A percentile compares a stretch with the other conserved stretches of the same genome.
Conservation (phyloP, 2,329 filamentous ascomycete species). For the Cryphonectria radicalis region DNA sequence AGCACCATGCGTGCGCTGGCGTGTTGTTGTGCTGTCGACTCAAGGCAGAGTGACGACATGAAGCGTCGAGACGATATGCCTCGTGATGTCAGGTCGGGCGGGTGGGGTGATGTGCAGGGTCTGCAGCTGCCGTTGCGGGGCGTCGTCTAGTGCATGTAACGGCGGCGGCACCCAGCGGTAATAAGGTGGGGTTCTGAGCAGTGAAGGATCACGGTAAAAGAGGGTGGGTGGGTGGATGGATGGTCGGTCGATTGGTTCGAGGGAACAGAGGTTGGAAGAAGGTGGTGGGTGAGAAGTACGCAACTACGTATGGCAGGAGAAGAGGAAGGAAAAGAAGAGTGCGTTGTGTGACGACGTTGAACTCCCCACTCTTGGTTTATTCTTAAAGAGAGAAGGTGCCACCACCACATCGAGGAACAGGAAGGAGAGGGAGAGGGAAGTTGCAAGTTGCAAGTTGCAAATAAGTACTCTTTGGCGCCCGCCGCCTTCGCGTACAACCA, state of each 20-base stretch:
- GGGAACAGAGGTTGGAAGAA: no score
- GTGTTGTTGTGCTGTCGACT: not conserved
- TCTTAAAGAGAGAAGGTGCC: not conserved
- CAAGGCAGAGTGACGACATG: slow-evolving; percentile 28
- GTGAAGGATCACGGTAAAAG: not conserved
- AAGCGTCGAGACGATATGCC: slow-evolving; percentile 1
- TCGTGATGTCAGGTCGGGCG: slow-evolving; percentile 18
- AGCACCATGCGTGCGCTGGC: not conserved
- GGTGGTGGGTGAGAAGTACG: no score
- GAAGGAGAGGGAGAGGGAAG: not conserved
- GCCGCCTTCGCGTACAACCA: no score
- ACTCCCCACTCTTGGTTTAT: not conserved
- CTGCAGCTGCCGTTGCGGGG: slow-evolving; percentile 1
- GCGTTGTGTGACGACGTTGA: not conserved
- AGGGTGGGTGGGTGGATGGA: not conserved
- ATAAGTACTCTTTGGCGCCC: no score
- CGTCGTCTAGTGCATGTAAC: not conserved
- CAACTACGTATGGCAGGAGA: no score
- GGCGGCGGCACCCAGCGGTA: not conserved
- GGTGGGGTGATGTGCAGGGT: slow-evolving; percentile 14
- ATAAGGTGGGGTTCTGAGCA: not conserved
- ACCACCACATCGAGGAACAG: not conserved
- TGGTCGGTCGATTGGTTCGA: not conserved
- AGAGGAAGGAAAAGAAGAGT: not conserved
- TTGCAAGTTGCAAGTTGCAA: no score